Evolutionary conservation across 2,329 filamentous ascomycete species (phyloP).

Genomic region (Arthrobotrys pseudoclavata): DNA sequence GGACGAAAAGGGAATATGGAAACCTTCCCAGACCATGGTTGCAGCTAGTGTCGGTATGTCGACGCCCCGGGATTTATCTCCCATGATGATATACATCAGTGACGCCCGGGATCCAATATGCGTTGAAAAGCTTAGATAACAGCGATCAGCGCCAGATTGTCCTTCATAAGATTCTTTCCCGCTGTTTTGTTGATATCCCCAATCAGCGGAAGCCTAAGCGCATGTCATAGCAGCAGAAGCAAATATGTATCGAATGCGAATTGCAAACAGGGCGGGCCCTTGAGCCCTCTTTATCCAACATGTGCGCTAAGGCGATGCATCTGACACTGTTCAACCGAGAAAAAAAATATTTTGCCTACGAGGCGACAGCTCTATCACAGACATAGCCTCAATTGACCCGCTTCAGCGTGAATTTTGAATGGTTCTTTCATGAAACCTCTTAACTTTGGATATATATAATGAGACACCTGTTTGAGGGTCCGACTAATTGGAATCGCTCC

Average conservation of each 20-base stretch:
- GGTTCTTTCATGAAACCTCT: slow-evolving; percentile 24
- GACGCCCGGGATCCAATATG: slow-evolving; percentile 3
- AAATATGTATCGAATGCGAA: slow-evolving; percentile 17
- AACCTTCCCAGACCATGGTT: neutral
- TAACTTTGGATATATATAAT: slow-evolving; percentile 16
- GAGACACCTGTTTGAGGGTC: slow-evolving; percentile 5
- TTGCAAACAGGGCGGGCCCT: slow-evolving; percentile 49
- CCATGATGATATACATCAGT: slow-evolving; percentile 28
- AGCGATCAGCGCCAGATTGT: slow-evolving; percentile 56
- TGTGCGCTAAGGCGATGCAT: slow-evolving; percentile 41
- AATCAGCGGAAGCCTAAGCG: slow-evolving; percentile 57
- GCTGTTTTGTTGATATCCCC: slow-evolving; percentile 18
- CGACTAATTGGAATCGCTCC: slow-evolving; percentile 20
- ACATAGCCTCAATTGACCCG: slow-evolving; percentile 54
- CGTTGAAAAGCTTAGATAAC: slow-evolving; percentile 25
- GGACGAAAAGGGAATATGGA: slow-evolving; percentile 8
- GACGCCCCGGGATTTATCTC: slow-evolving; percentile 25
- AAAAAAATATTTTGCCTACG: slow-evolving; percentile 44
- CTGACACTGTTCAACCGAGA: slow-evolving; percentile 21
- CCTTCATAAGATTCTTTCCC: slow-evolving; percentile 47
- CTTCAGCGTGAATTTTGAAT: slow-evolving; percentile 45
- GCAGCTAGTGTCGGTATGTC: slow-evolving; percentile 1
- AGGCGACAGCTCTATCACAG: slow-evolving; percentile 40
- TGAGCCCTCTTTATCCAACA: slow-evolving; percentile 42
- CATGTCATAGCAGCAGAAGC: slow-evolving; percentile 41